phyloP scores from a whole-genome alignment of 2,329 filamentous ascomycete genomes.

The Penicillium sp. region DNA sequence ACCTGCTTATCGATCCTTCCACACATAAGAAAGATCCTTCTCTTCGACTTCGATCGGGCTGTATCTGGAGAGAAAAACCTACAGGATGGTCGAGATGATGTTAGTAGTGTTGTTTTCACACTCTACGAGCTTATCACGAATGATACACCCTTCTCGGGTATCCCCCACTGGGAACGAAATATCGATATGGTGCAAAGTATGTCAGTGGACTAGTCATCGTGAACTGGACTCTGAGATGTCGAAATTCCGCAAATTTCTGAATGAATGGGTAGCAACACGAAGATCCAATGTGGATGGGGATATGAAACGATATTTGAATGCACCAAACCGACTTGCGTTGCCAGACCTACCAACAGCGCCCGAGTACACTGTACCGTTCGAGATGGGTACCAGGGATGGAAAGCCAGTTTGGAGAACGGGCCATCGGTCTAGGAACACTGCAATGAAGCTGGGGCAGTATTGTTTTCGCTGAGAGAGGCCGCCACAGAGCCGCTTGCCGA shows the following conservation, averaged over 20 bases:
- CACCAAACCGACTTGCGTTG: conserved; percentile 18
- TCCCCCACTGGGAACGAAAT: conserved; percentile 26
- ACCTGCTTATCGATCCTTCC: conserved; percentile 30
- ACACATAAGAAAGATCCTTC: conserved; percentile 23
- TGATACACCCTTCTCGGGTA: conserved; percentile 24
- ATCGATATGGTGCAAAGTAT: conserved; percentile 25
- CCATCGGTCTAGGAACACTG: conserved; percentile 8
- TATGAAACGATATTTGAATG: conserved; percentile 21
- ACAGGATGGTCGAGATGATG: conserved; percentile 24
- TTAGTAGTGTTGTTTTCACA: conserved; percentile 26
- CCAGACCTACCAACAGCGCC: conserved; percentile 14
- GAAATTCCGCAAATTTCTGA: conserved; percentile 20
- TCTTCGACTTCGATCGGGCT: conserved; percentile 29
- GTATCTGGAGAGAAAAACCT: conserved; percentile 16
- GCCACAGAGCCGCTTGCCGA: conserved; percentile 7
- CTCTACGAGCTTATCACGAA: conserved; percentile 32
- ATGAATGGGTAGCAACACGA: conserved; percentile 19
- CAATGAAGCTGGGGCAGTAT: conserved; percentile 19
- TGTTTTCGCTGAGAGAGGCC: conserved; percentile 23
- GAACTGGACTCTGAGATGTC: conserved; percentile 20
- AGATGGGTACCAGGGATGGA: conserved; percentile 15
- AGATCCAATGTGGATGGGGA: conserved; percentile 4
- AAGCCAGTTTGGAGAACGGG: conserved; percentile 16
- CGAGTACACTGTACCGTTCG: conserved; percentile 20
- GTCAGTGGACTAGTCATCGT: conserved; percentile 13